Percentiles rank a stretch among this genome's conserved stretches.
phyloP scores from a whole-genome alignment of 192 early-diverging fungal species.

The Entomortierella parvispora region DNA sequence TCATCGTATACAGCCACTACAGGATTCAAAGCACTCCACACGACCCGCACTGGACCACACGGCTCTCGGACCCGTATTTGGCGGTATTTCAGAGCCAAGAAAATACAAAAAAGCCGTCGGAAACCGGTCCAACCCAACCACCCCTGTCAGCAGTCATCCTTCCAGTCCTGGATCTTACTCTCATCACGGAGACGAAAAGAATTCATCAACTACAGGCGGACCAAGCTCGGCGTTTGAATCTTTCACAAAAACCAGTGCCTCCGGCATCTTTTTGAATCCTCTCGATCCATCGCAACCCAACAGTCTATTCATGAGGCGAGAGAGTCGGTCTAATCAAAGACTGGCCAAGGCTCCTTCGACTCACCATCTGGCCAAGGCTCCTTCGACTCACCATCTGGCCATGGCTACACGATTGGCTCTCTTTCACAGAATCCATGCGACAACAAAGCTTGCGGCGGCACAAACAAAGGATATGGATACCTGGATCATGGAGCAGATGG shows the following conservation, averaged over 20 bases:
- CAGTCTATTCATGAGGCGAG: constrained; percentile 33
- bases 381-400: constrained; percentile 18
- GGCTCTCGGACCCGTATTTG: not conserved
- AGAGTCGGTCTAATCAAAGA: constrained; percentile 15
- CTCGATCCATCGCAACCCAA: constrained; percentile 1
- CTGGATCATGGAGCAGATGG: constrained; percentile 31
- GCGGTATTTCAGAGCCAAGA: constrained; percentile 9
- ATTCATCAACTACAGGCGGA: not conserved
- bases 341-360: not conserved
- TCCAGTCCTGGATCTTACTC: constrained; percentile 23
- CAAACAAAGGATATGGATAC: constrained; percentile 31
- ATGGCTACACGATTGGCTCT: constrained; percentile 40
- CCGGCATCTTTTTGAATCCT: constrained; percentile 19
- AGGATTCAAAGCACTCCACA: not conserved
- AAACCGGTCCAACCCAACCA: constrained; percentile 45
- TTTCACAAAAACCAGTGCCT: constrained; percentile 9
- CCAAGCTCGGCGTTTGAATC: constrained; percentile 9
- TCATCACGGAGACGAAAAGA: constrained; percentile 1
- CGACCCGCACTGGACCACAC: not conserved
- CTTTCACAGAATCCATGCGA: constrained; percentile 31
- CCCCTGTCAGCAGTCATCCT: constrained; percentile 38
- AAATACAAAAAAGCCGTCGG: constrained; percentile 36
- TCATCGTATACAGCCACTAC: constrained; percentile 12
- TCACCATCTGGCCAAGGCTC: constrained; percentile 20
- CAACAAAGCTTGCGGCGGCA: constrained; percentile 19